Percentiles rank a stretch among this genome's conserved stretches.
These are phyloP conservation scores for Amphicarpaea edgeworthii DNA, from an alignment of 306 rosid species.

Conservation along the genomic window DNA sequence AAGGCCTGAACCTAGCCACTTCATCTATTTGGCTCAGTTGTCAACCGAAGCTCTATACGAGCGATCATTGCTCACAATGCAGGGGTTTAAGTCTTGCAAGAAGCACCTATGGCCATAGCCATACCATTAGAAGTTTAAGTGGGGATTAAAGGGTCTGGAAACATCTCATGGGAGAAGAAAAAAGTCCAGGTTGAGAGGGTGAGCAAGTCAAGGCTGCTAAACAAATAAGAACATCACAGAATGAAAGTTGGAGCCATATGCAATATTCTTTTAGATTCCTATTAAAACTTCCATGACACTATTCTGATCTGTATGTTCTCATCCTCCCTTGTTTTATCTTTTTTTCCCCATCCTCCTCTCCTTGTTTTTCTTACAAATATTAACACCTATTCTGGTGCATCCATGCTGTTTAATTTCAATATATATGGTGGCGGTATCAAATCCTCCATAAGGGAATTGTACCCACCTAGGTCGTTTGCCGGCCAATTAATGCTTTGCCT, in stretches of 20 bases:
- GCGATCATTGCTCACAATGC: neutral
- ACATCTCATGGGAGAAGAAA: neutral
- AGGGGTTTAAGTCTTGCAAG: neutral
- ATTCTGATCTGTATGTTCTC: constrained; percentile 11
- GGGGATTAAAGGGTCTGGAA: neutral
- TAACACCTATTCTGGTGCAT: constrained; percentile 14
- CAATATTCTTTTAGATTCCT: neutral
- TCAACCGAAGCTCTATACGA: neutral
- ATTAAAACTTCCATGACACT: neutral
- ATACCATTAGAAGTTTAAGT: neutral
- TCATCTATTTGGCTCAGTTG: neutral
- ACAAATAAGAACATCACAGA: neutral
- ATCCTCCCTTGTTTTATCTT: neutral
- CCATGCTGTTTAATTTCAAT: constrained; percentile 1
- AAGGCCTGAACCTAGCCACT: neutral
- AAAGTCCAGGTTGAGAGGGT: neutral
- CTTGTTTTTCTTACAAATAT: neutral
- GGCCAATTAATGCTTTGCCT: too few relatives aligned
- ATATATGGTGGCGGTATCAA: neutral
- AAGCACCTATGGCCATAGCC: constrained; percentile 1
- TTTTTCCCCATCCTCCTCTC: neutral
- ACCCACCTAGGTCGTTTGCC: too few relatives aligned
- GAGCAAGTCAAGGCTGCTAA: neutral
- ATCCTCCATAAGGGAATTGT: neutral
- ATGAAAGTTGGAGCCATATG: neutral